Percentiles rank a stretch among this genome's conserved stretches.
phyloP scores from a whole-genome alignment of 305 asterid species.

The Euphrasia arctica region DNA sequence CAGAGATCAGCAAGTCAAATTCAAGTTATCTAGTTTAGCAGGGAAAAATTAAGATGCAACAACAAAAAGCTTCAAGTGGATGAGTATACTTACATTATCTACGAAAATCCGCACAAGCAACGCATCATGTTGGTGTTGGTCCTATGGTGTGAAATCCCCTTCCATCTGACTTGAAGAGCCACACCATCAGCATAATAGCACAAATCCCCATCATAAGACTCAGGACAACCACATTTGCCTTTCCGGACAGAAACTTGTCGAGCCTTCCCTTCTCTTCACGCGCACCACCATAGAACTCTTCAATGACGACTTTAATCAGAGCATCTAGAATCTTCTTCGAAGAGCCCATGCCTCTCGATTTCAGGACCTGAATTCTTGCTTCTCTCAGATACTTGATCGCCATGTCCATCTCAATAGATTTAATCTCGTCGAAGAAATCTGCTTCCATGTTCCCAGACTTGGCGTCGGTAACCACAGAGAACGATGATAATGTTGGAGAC shows the following conservation, averaged over 20 bases:
- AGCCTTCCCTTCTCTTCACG: slow-evolving; percentile 42
- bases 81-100: not conserved
- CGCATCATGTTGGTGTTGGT: slow-evolving; percentile 37
- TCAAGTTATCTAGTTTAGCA: slow-evolving; percentile 3
- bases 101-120: not conserved
- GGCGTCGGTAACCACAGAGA: slow-evolving; percentile 32
- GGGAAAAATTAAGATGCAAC: no score
- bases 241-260: slow-evolving; percentile 33
- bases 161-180: slow-evolving; percentile 25
- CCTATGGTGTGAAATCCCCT: slow-evolving; percentile 12
- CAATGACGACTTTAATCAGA: slow-evolving; percentile 34
- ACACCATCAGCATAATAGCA: slow-evolving; percentile 24
- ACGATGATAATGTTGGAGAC: slow-evolving; percentile 32
- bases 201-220: slow-evolving; percentile 35
- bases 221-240: slow-evolving; percentile 33
- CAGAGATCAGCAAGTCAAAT: slow-evolving; percentile 13
- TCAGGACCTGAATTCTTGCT: slow-evolving; percentile 46
- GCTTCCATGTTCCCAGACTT: slow-evolving; percentile 19
- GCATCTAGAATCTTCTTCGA: slow-evolving; percentile 58
- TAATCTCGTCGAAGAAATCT: slow-evolving; percentile 25
- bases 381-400: slow-evolving; percentile 45
- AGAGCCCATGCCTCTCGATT: slow-evolving; percentile 39
- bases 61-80: slow-evolving; percentile 7
- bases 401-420: slow-evolving; percentile 45
- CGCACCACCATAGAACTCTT: slow-evolving; percentile 42